Evolutionary conservation across 2,329 filamentous ascomycete genomes (phyloP).

Genomic region (Cladosporium sp.): DNA sequence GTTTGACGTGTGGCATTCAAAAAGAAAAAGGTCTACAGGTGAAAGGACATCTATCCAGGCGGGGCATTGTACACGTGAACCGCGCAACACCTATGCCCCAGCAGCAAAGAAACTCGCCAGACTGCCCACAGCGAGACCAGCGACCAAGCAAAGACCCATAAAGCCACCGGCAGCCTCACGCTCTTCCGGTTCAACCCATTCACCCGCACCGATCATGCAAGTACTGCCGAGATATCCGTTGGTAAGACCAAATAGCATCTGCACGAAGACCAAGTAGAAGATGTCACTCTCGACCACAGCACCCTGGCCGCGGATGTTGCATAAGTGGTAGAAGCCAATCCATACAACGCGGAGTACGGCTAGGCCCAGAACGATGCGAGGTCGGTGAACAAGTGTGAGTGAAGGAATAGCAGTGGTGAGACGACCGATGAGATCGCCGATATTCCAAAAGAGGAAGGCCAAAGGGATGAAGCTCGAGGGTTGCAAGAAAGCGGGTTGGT

Average conservation of each 20-base stretch:
- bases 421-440: conserved; percentile 76
- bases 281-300: conserved; percentile 72
- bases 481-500: conserved; percentile 57
- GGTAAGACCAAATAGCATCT: conserved; percentile 74
- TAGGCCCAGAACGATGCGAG: conserved; percentile 62
- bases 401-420: conserved; percentile 58
- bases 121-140: conserved; percentile 78
- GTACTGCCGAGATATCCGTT: conserved; percentile 84
- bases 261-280: conserved; percentile 82
- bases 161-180: conserved; percentile 86
- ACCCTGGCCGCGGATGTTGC: conserved; percentile 76
- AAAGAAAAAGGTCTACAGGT: too few species aligned
- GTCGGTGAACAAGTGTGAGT: conserved; percentile 56
- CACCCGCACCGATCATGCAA: conserved; percentile 85
- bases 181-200: conserved; percentile 78
- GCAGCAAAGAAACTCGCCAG: conserved; percentile 76
- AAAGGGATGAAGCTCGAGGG: conserved; percentile 81
- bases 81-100: conserved; percentile 21
- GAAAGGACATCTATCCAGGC: too few species aligned
- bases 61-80: too few species aligned
- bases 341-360: conserved; percentile 63
- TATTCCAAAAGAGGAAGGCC: conserved; percentile 88
- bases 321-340: conserved; percentile 81
- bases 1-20: too few species aligned
- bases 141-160: conserved; percentile 87